Base-by-base conservation (phyloP, 371 early-diverging fungal genomes). In the Amoeboaphelidium occidentale region DNA sequence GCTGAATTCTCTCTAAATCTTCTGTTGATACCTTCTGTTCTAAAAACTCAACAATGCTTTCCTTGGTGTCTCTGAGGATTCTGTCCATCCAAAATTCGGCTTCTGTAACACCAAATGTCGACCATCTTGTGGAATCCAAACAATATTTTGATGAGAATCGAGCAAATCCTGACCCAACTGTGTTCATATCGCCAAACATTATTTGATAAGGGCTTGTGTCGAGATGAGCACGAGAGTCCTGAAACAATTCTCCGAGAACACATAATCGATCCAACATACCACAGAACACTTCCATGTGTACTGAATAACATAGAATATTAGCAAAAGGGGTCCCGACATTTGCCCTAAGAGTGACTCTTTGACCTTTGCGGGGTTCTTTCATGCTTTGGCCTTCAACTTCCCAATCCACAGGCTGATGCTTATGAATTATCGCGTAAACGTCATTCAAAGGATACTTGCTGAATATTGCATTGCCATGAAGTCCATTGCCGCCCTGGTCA, bases 391-490 rank as follows among this genome's bases (percentile, higher is more conserved):
- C 84, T 50, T 78, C 63, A 20, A 55, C 57, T n/a, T 75, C 70
- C 84, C 84, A 84, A 56, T 81, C 64, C 42, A 64, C 73, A 2
- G 74, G 69, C 58, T 80, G 75, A 53, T 73, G 68, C 27, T 64
- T 60, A 59, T 81, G 81, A 28, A 71, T 62, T n/a, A 79, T 43
- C 2, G 68, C 70, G 20, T 73, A 56, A 46, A 74, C 70, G 2
- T 62, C 62, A n/a, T n/a, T n/a, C 53, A 83, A 58, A 47, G 76
- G 75, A 54, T 70, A 69, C 51, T 67, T 74, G 2, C 76, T 71
- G 42, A 76, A 58, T n/a, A 84, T 77, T 0, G 84, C 82, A 57
- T 83, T 84, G 2, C 81, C 84, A 57, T 84, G 84, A 1, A 79
- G 58, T 1, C 84, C 84, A n/a, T n/a, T n/a, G 10, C 83, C 81